Evolutionary conservation across 495 filamentous ascomycete species (phyloP), one percentile per base, ranked within the genome.

Genomic region (Daldinia vernicosa): DNA sequence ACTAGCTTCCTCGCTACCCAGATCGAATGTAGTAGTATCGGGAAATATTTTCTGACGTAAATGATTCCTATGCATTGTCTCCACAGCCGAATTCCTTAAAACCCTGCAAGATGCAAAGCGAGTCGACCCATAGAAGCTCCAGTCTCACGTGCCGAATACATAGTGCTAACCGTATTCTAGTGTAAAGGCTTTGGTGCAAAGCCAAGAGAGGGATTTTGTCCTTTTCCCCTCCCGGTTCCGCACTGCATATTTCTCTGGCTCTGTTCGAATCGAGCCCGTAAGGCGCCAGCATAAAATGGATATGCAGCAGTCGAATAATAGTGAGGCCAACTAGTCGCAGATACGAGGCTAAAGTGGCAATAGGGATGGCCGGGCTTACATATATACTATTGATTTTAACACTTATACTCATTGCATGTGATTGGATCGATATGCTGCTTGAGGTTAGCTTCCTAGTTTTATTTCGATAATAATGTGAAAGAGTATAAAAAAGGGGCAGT

Each of bases 81-180:
- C 47, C 33, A 47, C 33, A 53, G n/a, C 15, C 22, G 4, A 63
- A 40, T n/a, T 39, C 33, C 17, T 39, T 22, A 8, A 32, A 63
- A 14, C 53, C 47, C 35, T 52, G 45, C 60, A 53, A 63, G 24
- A 37, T 53, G 33, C 32, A 53, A 14, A 63, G 32, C n/a, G 30
- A 53, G 43, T 54, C 45, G 33, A 63, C 26, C 60, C 60, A 54
- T 26, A 53, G 32, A 39, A 53, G 26, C 33, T 40, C 50, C 9
- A 63, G 32, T 9, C 45, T 50, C 24, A 63, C 33, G 32, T 63
- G 32, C 33, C 47, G 32, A 11, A 15, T n/a, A n/a, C n/a, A n/a
- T n/a, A 39, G 27, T 53, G 19, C 47, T 53, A 33, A 54, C 19
- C 33, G 45, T 26, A 63, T 63, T 50, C 15, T 53, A n/a, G n/a